Conservation (phyloP, 2,329 filamentous ascomycete species). For the Botrytis fragariae region DNA sequence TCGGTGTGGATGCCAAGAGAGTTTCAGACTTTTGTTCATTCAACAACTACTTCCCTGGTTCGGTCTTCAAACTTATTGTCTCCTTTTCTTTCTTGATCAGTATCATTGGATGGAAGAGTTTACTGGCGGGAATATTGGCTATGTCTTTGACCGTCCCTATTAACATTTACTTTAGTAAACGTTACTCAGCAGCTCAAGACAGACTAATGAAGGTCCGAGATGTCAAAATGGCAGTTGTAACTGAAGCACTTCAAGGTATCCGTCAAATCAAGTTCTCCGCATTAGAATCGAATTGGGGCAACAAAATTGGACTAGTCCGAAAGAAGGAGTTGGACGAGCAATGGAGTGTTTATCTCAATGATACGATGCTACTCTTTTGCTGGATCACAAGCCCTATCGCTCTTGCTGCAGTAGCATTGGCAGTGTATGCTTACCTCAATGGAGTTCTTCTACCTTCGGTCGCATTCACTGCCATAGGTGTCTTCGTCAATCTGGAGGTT, state of each 20-base stretch:
- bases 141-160: constrained; percentile 65
- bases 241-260: constrained; percentile 75
- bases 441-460: constrained; percentile 66
- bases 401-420: constrained; percentile 68
- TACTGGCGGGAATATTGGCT: constrained; percentile 62
- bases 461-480: constrained; percentile 74
- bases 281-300: constrained; percentile 71
- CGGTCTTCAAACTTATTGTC: constrained; percentile 60
- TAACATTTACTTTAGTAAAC: constrained; percentile 65
- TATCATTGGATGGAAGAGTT: constrained; percentile 69
- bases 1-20: constrained; percentile 71
- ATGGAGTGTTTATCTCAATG: constrained; percentile 59
- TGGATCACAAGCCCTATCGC: constrained; percentile 74
- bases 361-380: constrained; percentile 42
- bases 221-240: constrained; percentile 70
- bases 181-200: constrained; percentile 64
- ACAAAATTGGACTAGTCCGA: constrained; percentile 63
- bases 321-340: constrained; percentile 64
- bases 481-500: constrained; percentile 72
- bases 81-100: constrained; percentile 65
- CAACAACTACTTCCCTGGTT: constrained; percentile 63
- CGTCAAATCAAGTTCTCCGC: constrained; percentile 84
- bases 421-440: constrained; percentile 63
- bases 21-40: constrained; percentile 67
- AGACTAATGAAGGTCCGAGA: constrained; percentile 73